Base-by-base conservation (phyloP, 2,329 filamentous ascomycete species). In the Fusarium beomiforme region DNA sequence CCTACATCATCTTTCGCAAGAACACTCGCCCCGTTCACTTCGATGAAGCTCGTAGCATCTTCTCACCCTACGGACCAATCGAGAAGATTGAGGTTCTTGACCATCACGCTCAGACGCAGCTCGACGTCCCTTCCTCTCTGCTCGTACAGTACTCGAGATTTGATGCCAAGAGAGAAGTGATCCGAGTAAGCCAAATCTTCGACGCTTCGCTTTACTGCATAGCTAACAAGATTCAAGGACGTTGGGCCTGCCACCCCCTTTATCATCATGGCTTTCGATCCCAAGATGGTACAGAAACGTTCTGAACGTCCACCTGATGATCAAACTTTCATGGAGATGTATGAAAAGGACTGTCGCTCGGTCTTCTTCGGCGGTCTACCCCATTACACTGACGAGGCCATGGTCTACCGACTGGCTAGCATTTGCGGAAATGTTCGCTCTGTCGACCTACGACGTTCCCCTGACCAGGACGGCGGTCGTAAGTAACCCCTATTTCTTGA, bases 131-230 rank as follows among this genome's bases (percentile, higher is more conserved):
- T 9, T 77, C 77, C 14, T 78, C 82, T 4, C 80, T 88, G 3
- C 69, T 88, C 8, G 83, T 88, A 33, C 81, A 85, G 29, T 90
- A 86, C 66, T 78, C 81, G 42, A 81, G 81, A 68, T 90, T 87
- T 53, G 85, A 89, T 64, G 79, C 84, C 6, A 80, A 78, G 26
- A 83, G 88, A 24, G 83, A 88, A 61, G 83, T 88, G 8, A 79
- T 84, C 33, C 74, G 79, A 29, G 87, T 88, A 79, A 80, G 85
- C 41, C n/a, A 19, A 16, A 19, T 58, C 36, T 21, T 21, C 5
- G 3, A 47, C 9, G 21, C 19, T 31, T 6, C 6, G 3, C 8
- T 7, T 37, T 2, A 12, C 5, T 7, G 26, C 12, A 29, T 37
- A n/a, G 13, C 39, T 54, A 16, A 67, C 36, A 37, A 16, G 29